Conservation (phyloP, 345 rosid species). For the Populus nigra region DNA sequence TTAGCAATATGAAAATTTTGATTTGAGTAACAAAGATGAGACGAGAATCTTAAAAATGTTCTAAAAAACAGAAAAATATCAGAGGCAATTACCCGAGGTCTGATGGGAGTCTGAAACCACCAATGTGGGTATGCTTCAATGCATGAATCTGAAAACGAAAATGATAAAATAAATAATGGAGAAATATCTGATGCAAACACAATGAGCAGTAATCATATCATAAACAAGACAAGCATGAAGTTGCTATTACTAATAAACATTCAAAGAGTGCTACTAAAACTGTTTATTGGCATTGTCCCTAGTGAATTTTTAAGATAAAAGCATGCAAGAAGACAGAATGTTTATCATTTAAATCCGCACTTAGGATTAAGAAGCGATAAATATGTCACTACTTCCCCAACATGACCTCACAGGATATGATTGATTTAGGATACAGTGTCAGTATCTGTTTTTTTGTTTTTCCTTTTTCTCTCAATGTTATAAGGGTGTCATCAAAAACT, state of each 20-base stretch:
- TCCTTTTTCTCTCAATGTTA: neutral
- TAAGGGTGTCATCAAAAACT: slow-evolving; percentile 5
- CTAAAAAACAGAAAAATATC: slow-evolving; percentile 2
- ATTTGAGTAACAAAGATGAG: neutral
- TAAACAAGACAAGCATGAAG: slow-evolving; percentile 8
- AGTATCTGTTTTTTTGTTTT: neutral
- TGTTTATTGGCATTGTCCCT: neutral
- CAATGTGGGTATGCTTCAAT: slow-evolving; percentile 75
- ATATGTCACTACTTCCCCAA: neutral
- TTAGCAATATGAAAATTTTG: neutral
- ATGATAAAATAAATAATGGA: neutral
- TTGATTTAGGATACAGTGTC: neutral
- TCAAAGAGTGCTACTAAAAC: neutral
- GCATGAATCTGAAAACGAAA: slow-evolving; percentile 60
- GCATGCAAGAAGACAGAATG: neutral
- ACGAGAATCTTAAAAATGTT: neutral
- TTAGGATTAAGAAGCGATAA: neutral
- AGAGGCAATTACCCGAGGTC: slow-evolving; percentile 69
- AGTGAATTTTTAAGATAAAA: no score
- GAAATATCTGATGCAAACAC: slow-evolving; percentile 2
- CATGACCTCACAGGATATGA: slow-evolving; percentile 1
- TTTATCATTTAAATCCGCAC: neutral
- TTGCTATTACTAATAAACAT: neutral
- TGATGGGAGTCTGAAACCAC: slow-evolving; percentile 88
- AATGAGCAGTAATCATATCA: neutral